A percentile compares a stretch with the other conserved stretches of the same genome.
These are phyloP conservation scores for Cryptococcus hybrid DNA, from an alignment of 1,284 basidiomycete genomes.

Conservation along the genomic window DNA sequence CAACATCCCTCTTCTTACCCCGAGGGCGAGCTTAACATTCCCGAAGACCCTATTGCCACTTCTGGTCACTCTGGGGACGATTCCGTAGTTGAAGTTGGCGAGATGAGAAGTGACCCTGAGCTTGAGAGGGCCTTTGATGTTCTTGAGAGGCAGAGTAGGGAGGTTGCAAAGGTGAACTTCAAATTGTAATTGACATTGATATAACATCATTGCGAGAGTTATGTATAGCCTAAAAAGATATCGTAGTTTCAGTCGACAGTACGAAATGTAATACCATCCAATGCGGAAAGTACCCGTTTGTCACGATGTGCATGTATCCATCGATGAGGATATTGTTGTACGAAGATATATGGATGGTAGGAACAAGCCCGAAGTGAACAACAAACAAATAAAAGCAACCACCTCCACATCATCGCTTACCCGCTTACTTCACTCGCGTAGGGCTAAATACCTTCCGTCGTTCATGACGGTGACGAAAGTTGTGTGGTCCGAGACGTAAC, in stretches of 20 bases:
- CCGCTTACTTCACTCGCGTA: too few relatives aligned
- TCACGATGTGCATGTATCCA: too few relatives aligned
- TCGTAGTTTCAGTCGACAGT: not conserved
- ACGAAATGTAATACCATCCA: too few relatives aligned
- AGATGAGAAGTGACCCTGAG: not conserved
- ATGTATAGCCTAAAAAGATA: not conserved
- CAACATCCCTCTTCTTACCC: conserved; percentile 1
- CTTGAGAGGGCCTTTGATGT: conserved; percentile 21
- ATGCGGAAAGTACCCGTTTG: too few relatives aligned
- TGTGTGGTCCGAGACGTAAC: too few relatives aligned
- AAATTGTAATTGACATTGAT: not conserved
- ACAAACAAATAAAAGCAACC: too few relatives aligned
- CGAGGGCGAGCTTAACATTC: conserved; percentile 9
- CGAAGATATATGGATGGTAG: too few relatives aligned
- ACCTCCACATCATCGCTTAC: too few relatives aligned
- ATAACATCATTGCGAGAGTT: not conserved
- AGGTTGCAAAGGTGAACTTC: conserved; percentile 22
- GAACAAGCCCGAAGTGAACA: too few relatives aligned
- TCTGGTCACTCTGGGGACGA: not conserved
- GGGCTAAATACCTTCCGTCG: too few relatives aligned
- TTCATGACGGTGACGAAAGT: too few relatives aligned
- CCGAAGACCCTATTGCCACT: not conserved
- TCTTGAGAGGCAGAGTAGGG: conserved; percentile 18
- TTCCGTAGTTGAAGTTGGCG: not conserved
- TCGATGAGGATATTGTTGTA: too few relatives aligned